These are phyloP conservation scores for Byssochlamys sp. DNA, from an alignment of 2,329 filamentous ascomycete species.

Conservation along the genomic window DNA sequence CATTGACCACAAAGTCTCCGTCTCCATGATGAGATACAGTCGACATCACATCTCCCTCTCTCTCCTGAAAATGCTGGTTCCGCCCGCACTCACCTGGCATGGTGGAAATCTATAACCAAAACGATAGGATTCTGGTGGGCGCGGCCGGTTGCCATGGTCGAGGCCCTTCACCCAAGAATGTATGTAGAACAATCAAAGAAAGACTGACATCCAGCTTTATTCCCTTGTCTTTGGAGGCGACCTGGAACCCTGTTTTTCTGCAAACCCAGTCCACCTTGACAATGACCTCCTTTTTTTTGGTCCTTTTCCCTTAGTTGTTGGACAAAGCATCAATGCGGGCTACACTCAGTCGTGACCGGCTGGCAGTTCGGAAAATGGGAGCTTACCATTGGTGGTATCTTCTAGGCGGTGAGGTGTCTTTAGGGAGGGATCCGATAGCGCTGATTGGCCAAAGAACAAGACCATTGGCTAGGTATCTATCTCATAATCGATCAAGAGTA, in stretches of 20 bases:
- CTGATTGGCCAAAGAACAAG: not conserved
- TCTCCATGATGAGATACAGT: not conserved
- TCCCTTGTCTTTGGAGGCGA: not conserved
- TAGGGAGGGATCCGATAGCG: not conserved
- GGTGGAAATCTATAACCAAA: constrained; percentile 73
- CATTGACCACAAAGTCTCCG: not conserved
- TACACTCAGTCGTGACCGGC: not conserved
- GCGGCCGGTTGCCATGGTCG: constrained; percentile 18
- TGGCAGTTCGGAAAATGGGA: not conserved
- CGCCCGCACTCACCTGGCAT: constrained; percentile 46
- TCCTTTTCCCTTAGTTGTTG: not conserved
- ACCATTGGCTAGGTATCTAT: not conserved
- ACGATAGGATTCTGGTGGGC: constrained; percentile 58
- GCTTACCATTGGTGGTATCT: not conserved
- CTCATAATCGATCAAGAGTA: no score
- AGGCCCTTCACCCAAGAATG: constrained; percentile 8
- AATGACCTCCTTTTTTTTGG: not conserved
- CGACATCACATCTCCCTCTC: not conserved
- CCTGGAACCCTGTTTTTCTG: not conserved
- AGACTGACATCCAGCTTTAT: not conserved
- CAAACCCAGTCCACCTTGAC: not conserved
- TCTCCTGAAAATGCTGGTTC: not conserved
- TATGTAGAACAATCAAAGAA: not conserved
- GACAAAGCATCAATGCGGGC: not conserved
- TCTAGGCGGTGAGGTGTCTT: not conserved